A percentile compares a stretch with the other conserved stretches of the same genome.
Evolutionary conservation across 202 grass and related monocot genomes (phyloP).

Genomic region (Zoysia matrella): DNA sequence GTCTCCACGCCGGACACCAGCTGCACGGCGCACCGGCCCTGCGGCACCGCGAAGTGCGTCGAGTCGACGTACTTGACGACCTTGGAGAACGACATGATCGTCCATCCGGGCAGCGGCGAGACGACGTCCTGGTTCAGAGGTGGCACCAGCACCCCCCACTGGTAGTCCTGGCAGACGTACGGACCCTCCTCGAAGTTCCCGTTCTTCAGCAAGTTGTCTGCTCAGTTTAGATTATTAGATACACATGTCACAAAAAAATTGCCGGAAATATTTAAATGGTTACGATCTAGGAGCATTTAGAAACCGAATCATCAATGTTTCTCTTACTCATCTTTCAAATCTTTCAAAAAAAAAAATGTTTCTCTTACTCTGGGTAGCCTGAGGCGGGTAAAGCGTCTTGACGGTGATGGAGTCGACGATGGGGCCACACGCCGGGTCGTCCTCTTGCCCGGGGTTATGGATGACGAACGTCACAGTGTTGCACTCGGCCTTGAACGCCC

Average conservation of each 20-base stretch:
- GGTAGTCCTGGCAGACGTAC: conserved; percentile 47
- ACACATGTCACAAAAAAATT: not conserved
- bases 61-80: conserved; percentile 68
- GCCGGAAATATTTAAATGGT: not conserved
- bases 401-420: conserved; percentile 71
- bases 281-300: not conserved
- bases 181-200: conserved; percentile 86
- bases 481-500: conserved; percentile 60
- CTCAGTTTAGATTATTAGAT: not conserved
- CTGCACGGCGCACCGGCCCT: conserved; percentile 70
- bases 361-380: conserved; percentile 37
- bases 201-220: conserved; percentile 71
- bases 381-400: conserved; percentile 46
- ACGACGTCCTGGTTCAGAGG: conserved; percentile 65
- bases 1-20: conserved; percentile 68
- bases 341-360: no score
- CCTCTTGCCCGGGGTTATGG: conserved; percentile 66
- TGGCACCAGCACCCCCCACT: conserved; percentile 70
- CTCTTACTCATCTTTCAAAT: no score
- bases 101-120: conserved; percentile 69
- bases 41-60: conserved; percentile 65
- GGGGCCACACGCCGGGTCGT: conserved; percentile 68
- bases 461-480: conserved; percentile 50
- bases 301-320: not conserved
- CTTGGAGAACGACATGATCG: conserved; percentile 60